These are phyloP conservation scores for Beauveria scarabaeidicola DNA, from an alignment of 2,329 filamentous ascomycete species.

Conservation along the genomic window DNA sequence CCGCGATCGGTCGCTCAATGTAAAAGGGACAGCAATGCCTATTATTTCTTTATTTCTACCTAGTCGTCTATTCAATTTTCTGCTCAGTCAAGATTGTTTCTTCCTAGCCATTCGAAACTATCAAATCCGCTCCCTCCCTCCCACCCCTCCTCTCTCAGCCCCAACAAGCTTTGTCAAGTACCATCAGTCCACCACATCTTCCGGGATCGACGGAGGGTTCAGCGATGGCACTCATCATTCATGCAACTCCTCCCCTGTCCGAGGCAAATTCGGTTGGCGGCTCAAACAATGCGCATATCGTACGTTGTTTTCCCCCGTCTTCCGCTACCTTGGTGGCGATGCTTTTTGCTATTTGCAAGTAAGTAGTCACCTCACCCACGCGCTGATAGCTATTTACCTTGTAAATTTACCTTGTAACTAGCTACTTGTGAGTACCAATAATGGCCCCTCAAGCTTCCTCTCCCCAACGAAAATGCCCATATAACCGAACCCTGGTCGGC, in stretches of 20 bases:
- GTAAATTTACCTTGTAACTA: background rate
- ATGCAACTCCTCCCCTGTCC: background rate
- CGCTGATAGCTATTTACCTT: too few relatives aligned
- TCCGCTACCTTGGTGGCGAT: background rate
- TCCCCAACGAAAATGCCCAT: constrained; percentile 5
- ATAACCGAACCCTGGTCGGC: background rate
- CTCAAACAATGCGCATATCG: background rate
- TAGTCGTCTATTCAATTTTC: too few relatives aligned
- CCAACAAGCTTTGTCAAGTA: background rate
- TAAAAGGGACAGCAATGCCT: too few relatives aligned
- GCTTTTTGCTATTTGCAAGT: background rate
- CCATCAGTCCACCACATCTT: background rate
- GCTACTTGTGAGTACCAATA: too few relatives aligned
- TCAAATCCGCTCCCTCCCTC: too few relatives aligned
- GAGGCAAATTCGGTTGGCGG: background rate
- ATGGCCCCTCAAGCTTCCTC: background rate
- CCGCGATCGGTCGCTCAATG: too few relatives aligned
- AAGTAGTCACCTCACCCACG: too few relatives aligned
- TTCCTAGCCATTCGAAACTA: too few relatives aligned
- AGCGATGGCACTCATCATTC: background rate
- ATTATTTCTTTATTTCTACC: too few relatives aligned
- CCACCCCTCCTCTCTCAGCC: background rate
- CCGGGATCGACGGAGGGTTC: constrained; percentile 2
- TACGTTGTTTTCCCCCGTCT: background rate
- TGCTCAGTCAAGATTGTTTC: too few relatives aligned